Evolutionary conservation across 73 alveolate genomes (phyloP), one percentile per base, ranked within the genome.

Genomic region (Blepharisma japonicum): DNA sequence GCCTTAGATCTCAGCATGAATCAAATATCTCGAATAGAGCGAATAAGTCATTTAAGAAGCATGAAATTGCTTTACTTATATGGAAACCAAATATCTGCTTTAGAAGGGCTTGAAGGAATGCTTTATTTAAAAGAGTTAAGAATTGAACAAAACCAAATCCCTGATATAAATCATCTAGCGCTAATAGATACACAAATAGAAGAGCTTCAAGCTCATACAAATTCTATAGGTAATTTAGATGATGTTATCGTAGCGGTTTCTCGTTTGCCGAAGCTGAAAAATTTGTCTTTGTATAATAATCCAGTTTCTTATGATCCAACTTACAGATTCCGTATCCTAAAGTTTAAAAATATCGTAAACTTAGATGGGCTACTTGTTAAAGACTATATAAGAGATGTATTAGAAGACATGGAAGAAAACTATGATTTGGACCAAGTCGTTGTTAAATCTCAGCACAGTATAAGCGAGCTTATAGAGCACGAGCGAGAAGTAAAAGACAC

Each of bases 181-280:
- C 2, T 39, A 14, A 14, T 61, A 14, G 74, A 61, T 9, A n/a
- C 14, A 18, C 39, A n/a, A 20, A 20, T 61, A 2, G 46, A 5
- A 18, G 74, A 61, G 23, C 74, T 61, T 61, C 47, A 61, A 61
- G 74, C 74, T n/a, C 74, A 61, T 61, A 14, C 74, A 9, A 61
- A 61, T 25, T 14, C 18, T 0, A 61, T 61, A 8, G 23, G 50
- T 1, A 25, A 61, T 25, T 61, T 61, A 39, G 74, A 61, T 61
- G 74, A 61, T 20, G 47, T 61, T 11, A 61, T 61, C 23, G 46
- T 18, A 25, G 23, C 74, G n/a, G n/a, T 61, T 8, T 61, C 46
- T 25, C 38, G 5, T 14, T 9, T 61, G 39, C 38, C 38, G 14
- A 61, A 25, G 47, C 49, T 61, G 39, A 61, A 61, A 25, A 61